A percentile compares a stretch with the other conserved stretches of the same genome.
Conservation (phyloP, 225 moss, liverwort and hornwort genomes). For the Bryoerythrophyllum caledonicum region DNA sequence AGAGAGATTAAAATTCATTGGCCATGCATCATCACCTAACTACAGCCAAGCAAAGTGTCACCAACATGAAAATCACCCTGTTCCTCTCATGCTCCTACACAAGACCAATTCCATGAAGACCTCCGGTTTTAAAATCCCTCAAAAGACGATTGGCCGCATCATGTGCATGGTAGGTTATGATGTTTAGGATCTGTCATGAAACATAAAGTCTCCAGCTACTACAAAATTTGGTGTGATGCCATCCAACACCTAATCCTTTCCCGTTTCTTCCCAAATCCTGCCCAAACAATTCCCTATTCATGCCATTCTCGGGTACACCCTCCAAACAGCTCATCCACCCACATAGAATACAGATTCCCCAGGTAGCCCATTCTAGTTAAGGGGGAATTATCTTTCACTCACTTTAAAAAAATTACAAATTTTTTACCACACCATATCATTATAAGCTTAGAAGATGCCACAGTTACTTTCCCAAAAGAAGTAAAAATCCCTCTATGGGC, state of each 20-base stretch:
- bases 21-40: neutral
- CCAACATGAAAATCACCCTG: neutral
- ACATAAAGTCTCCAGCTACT: constrained; percentile 4
- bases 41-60: neutral
- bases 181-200: neutral
- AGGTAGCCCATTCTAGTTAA: too few species aligned
- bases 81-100: neutral
- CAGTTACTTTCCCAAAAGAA: too few species aligned
- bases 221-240: neutral
- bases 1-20: accelerated
- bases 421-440: too few species aligned
- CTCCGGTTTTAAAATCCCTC: neutral
- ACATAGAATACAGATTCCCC: too few species aligned
- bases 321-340: neutral
- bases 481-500: too few species aligned
- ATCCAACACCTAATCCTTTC: neutral
- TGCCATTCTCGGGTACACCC: neutral
- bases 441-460: too few species aligned
- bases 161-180: neutral
- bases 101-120: constrained; percentile 8
- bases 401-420: too few species aligned
- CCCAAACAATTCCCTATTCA: neutral
- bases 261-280: neutral
- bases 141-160: constrained; percentile 6
- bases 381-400: too few species aligned